These are phyloP conservation scores for Eucalyptus marginata DNA, from an alignment of 345 rosid genomes.

Conservation along the genomic window DNA sequence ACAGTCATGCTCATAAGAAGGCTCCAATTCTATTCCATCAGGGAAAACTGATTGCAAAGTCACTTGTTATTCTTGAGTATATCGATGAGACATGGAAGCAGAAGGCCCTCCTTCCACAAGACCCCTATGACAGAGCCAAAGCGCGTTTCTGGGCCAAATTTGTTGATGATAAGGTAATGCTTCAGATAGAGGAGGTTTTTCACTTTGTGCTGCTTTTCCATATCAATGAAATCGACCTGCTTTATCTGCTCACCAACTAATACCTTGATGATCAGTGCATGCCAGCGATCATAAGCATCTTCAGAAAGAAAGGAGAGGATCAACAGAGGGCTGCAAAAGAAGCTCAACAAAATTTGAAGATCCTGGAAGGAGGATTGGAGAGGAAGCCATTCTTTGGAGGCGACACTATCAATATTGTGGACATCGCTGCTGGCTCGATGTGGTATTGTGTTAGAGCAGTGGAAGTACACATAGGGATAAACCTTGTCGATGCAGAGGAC, in stretches of 20 bases:
- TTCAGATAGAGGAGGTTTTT: not conserved
- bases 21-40: slow-evolving; percentile 13
- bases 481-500: not conserved
- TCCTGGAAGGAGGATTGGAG: not conserved
- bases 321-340: slow-evolving; percentile 10
- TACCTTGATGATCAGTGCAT: not conserved
- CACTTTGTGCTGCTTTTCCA: not conserved
- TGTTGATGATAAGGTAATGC: slow-evolving; percentile 12
- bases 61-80: slow-evolving; percentile 9
- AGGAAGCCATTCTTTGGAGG: slow-evolving; percentile 15
- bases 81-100: slow-evolving; percentile 8
- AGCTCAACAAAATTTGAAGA: slow-evolving; percentile 6
- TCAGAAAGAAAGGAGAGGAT: slow-evolving; percentile 1
- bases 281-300: not conserved
- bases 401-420: not conserved
- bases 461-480: slow-evolving; percentile 1
- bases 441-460: slow-evolving; percentile 3
- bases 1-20: slow-evolving; percentile 7
- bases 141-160: slow-evolving; percentile 17
- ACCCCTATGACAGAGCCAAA: slow-evolving; percentile 1
- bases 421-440: slow-evolving; percentile 9
- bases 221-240: not conserved
- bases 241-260: not conserved
- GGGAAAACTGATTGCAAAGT: slow-evolving; percentile 7
- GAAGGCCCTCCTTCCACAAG: slow-evolving; percentile 4